These are phyloP conservation scores for Starmerella sirachaensis DNA, from an alignment of 805 yeast species.

Conservation along the genomic window DNA sequence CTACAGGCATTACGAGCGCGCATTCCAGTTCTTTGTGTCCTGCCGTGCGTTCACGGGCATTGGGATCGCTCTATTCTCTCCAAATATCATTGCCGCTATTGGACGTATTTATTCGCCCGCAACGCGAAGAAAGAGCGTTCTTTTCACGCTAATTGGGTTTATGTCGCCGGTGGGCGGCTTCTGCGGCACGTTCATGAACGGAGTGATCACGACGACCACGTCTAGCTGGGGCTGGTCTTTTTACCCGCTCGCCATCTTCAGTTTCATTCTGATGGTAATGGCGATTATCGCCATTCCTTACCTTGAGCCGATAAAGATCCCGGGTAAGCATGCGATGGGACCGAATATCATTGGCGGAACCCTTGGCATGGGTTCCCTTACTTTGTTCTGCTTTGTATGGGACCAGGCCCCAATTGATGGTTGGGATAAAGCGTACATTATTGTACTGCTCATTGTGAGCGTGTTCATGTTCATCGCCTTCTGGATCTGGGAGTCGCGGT, in stretches of 20 bases:
- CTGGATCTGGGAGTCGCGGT: slow-evolving; percentile 38
- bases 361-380: slow-evolving; percentile 47
- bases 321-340: slow-evolving; percentile 10
- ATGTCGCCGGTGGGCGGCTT: slow-evolving; percentile 54
- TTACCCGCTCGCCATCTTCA: slow-evolving; percentile 34
- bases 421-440: slow-evolving; percentile 49
- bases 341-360: slow-evolving; percentile 50
- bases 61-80: not conserved
- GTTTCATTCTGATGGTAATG: slow-evolving; percentile 6
- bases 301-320: slow-evolving; percentile 8
- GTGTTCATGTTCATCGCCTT: slow-evolving; percentile 35
- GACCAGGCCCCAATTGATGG: slow-evolving; percentile 67
- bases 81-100: not conserved
- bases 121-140: slow-evolving; percentile 36
- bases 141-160: slow-evolving; percentile 47
- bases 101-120: not conserved
- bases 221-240: slow-evolving; percentile 28
- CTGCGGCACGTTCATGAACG: slow-evolving; percentile 41
- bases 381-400: slow-evolving; percentile 56
- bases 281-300: slow-evolving; percentile 13
- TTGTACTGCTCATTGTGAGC: slow-evolving; percentile 43
- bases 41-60: slow-evolving; percentile 1
- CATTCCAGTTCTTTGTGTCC: not conserved
- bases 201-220: slow-evolving; percentile 39
- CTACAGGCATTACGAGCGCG: slow-evolving; percentile 24